Evolutionary conservation across 495 filamentous ascomycete species (phyloP).

Genomic region (Podospora comata): DNA sequence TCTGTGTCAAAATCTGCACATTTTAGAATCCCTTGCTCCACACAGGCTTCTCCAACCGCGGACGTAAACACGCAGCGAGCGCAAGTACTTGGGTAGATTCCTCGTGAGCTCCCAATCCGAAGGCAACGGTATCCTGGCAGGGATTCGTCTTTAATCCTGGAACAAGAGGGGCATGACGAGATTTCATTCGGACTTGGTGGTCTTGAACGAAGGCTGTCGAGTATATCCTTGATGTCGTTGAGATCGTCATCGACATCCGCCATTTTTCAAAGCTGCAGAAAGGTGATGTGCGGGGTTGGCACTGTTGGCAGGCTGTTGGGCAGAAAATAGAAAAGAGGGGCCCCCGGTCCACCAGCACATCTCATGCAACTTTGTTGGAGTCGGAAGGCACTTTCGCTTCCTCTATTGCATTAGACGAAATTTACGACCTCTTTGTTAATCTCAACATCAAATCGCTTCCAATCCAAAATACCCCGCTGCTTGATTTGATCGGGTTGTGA

Average conservation of each 20-base stretch:
- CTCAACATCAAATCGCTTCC: slow-evolving; percentile 16
- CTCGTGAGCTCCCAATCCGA: neutral
- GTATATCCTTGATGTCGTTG: neutral
- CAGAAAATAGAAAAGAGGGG: neutral
- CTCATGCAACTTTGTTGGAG: neutral
- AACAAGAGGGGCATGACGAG: neutral
- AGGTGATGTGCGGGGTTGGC: neutral
- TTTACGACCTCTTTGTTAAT: slow-evolving; percentile 15
- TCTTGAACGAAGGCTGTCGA: neutral
- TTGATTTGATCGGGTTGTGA: slow-evolving; percentile 33
- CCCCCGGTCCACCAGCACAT: neutral
- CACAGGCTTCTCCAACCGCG: neutral
- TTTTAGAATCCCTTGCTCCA: neutral
- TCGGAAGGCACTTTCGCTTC: neutral
- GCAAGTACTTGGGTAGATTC: neutral
- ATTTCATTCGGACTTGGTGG: neutral
- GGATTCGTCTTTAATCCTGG: neutral
- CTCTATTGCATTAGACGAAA: neutral
- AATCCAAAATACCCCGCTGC: slow-evolving; percentile 17
- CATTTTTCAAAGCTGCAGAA: neutral
- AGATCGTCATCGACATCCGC: neutral
- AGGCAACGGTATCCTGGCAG: neutral
- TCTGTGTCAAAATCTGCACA: too few species aligned
- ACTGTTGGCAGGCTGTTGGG: neutral
- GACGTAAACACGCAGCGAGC: neutral